These are phyloP conservation scores for Pythium aristosporum DNA, from an alignment of 352 stramenopile species.

Conservation along the genomic window DNA sequence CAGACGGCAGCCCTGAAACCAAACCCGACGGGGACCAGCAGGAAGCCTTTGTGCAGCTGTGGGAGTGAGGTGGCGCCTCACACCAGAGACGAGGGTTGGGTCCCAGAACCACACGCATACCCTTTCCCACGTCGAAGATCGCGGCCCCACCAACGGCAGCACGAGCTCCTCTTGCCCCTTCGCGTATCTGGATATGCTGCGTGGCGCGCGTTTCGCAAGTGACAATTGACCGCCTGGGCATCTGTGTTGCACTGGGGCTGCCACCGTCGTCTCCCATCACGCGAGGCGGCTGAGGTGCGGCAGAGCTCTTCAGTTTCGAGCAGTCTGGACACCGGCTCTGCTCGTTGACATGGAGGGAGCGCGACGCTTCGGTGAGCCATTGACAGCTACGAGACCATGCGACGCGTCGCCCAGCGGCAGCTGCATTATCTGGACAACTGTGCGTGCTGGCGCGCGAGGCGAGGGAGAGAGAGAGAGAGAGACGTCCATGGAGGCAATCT, in stretches of 20 bases:
- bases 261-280: too few species aligned
- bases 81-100: not conserved
- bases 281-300: too few species aligned
- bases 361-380: not conserved
- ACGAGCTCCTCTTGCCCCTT: not conserved
- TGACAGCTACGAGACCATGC: not conserved
- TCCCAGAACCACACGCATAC: not conserved
- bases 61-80: not conserved
- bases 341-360: not conserved
- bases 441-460: not conserved
- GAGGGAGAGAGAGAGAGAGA: not conserved
- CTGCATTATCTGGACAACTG: not conserved
- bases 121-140: not conserved
- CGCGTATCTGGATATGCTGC: not conserved
- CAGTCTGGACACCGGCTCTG: too few species aligned
- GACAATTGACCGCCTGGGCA: not conserved
- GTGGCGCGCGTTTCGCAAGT: not conserved
- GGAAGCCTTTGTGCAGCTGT: not conserved
- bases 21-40: not conserved
- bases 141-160: not conserved
- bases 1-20: not conserved
- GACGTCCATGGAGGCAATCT: not conserved
- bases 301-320: too few species aligned
- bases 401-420: not conserved
- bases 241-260: too few species aligned